A percentile compares a stretch with the other conserved stretches of the same genome.
phyloP scores from a whole-genome alignment of 1,284 basidiomycete genomes.

The Trichosporon ovoides region DNA sequence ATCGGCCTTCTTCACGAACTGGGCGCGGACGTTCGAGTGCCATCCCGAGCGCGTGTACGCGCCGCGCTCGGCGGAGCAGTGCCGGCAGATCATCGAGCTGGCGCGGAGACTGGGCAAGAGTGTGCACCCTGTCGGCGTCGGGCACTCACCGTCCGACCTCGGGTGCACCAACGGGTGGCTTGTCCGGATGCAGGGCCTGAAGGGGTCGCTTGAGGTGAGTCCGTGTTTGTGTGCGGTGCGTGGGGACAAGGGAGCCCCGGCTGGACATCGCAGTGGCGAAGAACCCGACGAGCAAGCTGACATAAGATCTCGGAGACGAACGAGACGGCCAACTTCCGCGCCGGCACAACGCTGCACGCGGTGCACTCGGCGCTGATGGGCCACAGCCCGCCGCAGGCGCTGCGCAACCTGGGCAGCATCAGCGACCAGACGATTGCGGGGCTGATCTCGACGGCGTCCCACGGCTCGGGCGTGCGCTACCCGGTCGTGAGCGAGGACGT shows the following conservation, averaged over 20 bases:
- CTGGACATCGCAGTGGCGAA: neutral
- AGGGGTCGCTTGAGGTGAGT: slow-evolving; percentile 67
- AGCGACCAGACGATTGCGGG: slow-evolving; percentile 96
- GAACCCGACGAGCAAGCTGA: slow-evolving; percentile 4
- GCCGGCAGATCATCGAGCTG: slow-evolving; percentile 73
- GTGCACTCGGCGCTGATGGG: slow-evolving; percentile 62
- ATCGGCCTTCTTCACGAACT: slow-evolving; percentile 50
- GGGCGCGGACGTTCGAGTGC: slow-evolving; percentile 54
- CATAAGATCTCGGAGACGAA: slow-evolving; percentile 67
- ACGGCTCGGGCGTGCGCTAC: slow-evolving; percentile 79
- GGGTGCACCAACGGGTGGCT: slow-evolving; percentile 80
- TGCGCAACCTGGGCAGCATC: slow-evolving; percentile 92
- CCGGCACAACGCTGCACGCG: slow-evolving; percentile 70
- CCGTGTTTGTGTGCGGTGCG: neutral
- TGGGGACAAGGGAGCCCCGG: neutral
- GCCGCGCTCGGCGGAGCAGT: slow-evolving; percentile 67
- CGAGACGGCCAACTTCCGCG: slow-evolving; percentile 57
- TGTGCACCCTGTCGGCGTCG: slow-evolving; percentile 79
- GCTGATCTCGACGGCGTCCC: slow-evolving; percentile 87
- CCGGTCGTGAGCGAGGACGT: slow-evolving; percentile 81
- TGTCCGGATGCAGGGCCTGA: slow-evolving; percentile 67
- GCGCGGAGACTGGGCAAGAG: slow-evolving; percentile 67
- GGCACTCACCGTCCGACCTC: slow-evolving; percentile 89
- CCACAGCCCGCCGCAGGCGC: slow-evolving; percentile 62
- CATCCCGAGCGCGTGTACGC: slow-evolving; percentile 59